A percentile compares a stretch with the other conserved stretches of the same genome.
Conservation (phyloP, 306 rosid genomes). For the Lablab purpureus region DNA sequence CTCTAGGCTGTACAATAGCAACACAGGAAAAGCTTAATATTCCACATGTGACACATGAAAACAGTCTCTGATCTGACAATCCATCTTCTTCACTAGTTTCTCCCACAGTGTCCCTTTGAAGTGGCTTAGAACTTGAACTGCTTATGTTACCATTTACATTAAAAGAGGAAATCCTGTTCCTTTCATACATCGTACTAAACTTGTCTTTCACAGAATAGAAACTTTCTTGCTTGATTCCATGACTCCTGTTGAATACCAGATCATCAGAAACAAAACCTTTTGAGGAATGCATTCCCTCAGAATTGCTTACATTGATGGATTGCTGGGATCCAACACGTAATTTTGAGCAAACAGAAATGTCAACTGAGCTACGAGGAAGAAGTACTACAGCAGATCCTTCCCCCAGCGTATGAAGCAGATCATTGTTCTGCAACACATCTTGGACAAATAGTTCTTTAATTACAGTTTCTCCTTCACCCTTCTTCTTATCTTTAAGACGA, state of each 20-base stretch:
- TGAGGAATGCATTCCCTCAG: conserved; percentile 64
- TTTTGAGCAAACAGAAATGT: conserved; percentile 81
- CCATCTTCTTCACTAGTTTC: conserved; percentile 64
- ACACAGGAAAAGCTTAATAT: conserved; percentile 92
- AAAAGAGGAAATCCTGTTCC: conserved; percentile 57
- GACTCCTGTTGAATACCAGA: conserved; percentile 59
- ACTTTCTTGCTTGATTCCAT: conserved; percentile 59
- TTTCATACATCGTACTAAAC: conserved; percentile 58
- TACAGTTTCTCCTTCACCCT: conserved; percentile 90
- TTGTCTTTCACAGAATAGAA: conserved; percentile 66
- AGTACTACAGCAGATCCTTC: conserved; percentile 79
- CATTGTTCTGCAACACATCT: conserved; percentile 73
- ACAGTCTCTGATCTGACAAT: conserved; percentile 84
- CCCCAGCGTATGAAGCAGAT: conserved; percentile 81
- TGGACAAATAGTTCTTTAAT: conserved; percentile 90
- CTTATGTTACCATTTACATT: conserved; percentile 49
- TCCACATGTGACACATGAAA: conserved; percentile 98
- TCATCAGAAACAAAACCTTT: conserved; percentile 75
- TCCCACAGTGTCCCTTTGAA: conserved; percentile 50
- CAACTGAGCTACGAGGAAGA: conserved; percentile 85
- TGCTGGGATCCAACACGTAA: conserved; percentile 75
- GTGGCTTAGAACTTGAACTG: conserved; percentile 59
- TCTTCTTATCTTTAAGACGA: conserved; percentile 90
- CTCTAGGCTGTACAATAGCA: conserved; percentile 90
- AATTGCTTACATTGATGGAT: conserved; percentile 58